Evolutionary conservation across 2,329 filamentous ascomycete species (phyloP), one percentile per base, ranked within the genome.

Genomic region (Arthrobotrys iridis): DNA sequence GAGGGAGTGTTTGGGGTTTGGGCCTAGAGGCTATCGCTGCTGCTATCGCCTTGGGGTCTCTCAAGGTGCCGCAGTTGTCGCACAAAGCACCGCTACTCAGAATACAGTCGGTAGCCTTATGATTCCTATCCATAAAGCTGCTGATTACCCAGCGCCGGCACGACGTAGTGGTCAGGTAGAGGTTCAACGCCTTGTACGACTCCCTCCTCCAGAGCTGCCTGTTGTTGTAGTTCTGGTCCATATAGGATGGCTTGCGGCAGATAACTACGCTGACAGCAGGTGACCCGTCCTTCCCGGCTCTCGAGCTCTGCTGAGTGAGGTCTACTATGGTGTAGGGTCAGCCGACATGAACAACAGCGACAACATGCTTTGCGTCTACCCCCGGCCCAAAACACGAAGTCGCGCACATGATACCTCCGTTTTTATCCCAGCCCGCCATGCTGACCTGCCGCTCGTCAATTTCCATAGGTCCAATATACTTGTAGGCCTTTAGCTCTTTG

Each of bases 81-180:
- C 40, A 62, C 2, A 48, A 13, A 4, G 24, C 18, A 6, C 15
- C 35, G 1, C 22, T 13, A 20, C 41, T 18, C n/a, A 30, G 46
- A 4, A 45, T 40, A 26, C 40, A 62, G 24, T 62, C 58, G 18
- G 46, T 24, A 2, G 10, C 41, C 40, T 48, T 45, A n/a, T 35
- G 7, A 10, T 35, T 35, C 13, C 40, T 24, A 15, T 62, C 58
- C 22, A 46, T 62, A 20, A 30, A 45, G 3, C 13, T n/a, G 20
- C 22, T 46, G 4, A 62, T 45, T n/a, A 33, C 24, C 26, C 15
- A 28, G 24, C 58, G 40, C 37, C 58, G 40, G 40, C 58, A 62
- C 3, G 11, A 10, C 4, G 28, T 18, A 13, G 58, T 62, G 11
- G 13, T 46, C 2, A 62, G 3, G 15, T 43, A 43, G 22, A 46